A percentile compares a stretch with the other conserved stretches of the same genome.
phyloP scores from a whole-genome alignment of 2,329 filamentous ascomycete genomes.

The Aureobasidium namibiae region DNA sequence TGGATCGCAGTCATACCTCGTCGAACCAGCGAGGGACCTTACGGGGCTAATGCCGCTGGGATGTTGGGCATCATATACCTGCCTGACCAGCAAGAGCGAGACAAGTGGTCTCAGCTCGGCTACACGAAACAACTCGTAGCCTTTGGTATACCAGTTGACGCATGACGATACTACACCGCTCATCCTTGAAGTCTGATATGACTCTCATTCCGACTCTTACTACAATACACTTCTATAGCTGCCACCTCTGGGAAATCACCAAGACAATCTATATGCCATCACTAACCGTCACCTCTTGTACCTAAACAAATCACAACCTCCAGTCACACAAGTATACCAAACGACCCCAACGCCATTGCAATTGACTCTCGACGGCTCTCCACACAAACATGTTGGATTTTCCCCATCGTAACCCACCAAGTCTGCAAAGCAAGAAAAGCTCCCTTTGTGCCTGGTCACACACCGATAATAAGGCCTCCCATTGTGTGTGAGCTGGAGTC shows the following conservation, averaged over 20 bases:
- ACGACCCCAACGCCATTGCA: background rate
- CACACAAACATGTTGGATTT: background rate
- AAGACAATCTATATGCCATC: too few species aligned
- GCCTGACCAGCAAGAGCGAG: slow-evolving; percentile 2
- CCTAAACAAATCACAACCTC: background rate
- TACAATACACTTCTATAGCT: too few species aligned
- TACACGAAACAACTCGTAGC: slow-evolving; percentile 10
- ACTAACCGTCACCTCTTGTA: background rate
- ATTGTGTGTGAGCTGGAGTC: background rate
- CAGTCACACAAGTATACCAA: background rate
- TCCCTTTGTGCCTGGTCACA: background rate
- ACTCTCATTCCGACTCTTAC: too few species aligned
- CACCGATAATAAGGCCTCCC: background rate
- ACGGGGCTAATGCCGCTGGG: slow-evolving; percentile 27
- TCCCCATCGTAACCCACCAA: background rate
- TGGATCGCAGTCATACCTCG: slow-evolving; percentile 30
- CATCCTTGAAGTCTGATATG: too few species aligned
- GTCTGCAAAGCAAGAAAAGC: background rate
- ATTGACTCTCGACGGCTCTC: background rate
- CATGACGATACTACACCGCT: background rate
- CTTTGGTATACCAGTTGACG: slow-evolving; percentile 10
- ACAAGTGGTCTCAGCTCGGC: slow-evolving; percentile 6
- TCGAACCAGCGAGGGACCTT: slow-evolving; percentile 18
- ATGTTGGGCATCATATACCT: slow-evolving; percentile 29
- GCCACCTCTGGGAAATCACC: too few species aligned